These are phyloP conservation scores for Paraphaeosphaeria sporulosa DNA, from an alignment of 2,329 filamentous ascomycete genomes.

Conservation along the genomic window DNA sequence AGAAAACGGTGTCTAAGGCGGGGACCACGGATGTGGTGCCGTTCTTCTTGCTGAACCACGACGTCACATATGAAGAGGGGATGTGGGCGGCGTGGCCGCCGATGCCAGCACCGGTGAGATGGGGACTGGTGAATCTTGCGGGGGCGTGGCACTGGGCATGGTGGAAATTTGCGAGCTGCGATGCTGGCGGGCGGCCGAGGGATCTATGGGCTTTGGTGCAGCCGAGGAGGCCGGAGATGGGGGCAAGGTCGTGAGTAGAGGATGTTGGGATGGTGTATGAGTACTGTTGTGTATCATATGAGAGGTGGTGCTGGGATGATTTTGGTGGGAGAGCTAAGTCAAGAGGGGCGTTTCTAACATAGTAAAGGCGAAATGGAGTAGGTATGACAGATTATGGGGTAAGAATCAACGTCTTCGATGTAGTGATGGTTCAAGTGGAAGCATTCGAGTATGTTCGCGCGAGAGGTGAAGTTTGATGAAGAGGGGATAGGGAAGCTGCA, in stretches of 20 bases:
- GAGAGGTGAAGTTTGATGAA: no score
- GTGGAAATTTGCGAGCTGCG: slow-evolving; percentile 73
- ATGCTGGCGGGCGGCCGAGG: slow-evolving; percentile 60
- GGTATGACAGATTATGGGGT: no score
- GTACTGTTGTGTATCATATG: no score
- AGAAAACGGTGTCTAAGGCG: slow-evolving; percentile 69
- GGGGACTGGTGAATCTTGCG: slow-evolving; percentile 66
- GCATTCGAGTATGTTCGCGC: no score
- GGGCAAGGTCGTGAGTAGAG: background rate
- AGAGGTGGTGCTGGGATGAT: no score
- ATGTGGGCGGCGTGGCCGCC: slow-evolving; percentile 70
- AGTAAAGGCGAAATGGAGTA: no score
- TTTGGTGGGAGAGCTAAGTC: no score
- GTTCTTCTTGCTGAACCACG: slow-evolving; percentile 71
- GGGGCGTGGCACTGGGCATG: slow-evolving; percentile 64
- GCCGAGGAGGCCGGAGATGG: slow-evolving; percentile 8
- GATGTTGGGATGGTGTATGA: no score
- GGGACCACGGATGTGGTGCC: slow-evolving; percentile 67
- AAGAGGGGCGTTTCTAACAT: no score
- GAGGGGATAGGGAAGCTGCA: no score
- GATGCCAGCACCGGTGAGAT: slow-evolving; percentile 67
- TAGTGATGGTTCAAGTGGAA: no score
- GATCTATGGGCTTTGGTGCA: slow-evolving; percentile 58
- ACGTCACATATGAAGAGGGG: slow-evolving; percentile 66
- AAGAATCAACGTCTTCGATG: no score